A percentile compares a stretch with the other conserved stretches of the same genome.
Evolutionary conservation across 768 basidiomycete genomes (phyloP).

Genomic region (Russula olivacea): DNA sequence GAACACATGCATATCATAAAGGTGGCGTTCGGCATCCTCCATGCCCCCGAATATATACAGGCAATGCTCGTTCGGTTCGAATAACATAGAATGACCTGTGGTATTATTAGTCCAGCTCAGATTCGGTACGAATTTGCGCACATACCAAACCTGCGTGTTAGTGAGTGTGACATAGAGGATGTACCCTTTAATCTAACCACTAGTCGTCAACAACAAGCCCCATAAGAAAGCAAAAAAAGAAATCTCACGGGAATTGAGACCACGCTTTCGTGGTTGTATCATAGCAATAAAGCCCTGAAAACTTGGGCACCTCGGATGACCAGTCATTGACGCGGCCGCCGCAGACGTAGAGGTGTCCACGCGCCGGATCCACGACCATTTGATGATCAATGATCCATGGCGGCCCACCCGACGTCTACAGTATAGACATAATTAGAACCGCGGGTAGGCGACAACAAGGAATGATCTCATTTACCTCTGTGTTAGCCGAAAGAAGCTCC

Average conservation of each 20-base stretch:
- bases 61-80: constrained; percentile 52
- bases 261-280: constrained; percentile 60
- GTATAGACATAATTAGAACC: neutral
- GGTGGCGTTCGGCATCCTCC: constrained; percentile 50
- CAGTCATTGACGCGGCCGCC: constrained; percentile 70
- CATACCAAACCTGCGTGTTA: constrained; percentile 59
- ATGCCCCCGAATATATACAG: constrained; percentile 75
- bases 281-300: constrained; percentile 70
- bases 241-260: constrained; percentile 58
- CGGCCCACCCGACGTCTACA: constrained; percentile 59
- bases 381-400: constrained; percentile 75
- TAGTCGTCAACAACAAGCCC: neutral
- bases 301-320: constrained; percentile 53
- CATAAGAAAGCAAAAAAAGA: neutral
- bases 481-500: constrained; percentile 65
- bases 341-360: constrained; percentile 67
- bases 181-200: constrained; percentile 26
- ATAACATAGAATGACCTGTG: constrained; percentile 75
- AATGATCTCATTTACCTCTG: constrained; percentile 42
- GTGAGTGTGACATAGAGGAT: constrained; percentile 35
- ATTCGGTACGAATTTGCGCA: neutral
- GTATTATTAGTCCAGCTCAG: neutral
- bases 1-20: constrained; percentile 74
- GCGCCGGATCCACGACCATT: constrained; percentile 68
- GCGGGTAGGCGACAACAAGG: neutral